Evolutionary conservation across 768 basidiomycete genomes (phyloP).

Genomic region (Tricholoma matsutake): DNA sequence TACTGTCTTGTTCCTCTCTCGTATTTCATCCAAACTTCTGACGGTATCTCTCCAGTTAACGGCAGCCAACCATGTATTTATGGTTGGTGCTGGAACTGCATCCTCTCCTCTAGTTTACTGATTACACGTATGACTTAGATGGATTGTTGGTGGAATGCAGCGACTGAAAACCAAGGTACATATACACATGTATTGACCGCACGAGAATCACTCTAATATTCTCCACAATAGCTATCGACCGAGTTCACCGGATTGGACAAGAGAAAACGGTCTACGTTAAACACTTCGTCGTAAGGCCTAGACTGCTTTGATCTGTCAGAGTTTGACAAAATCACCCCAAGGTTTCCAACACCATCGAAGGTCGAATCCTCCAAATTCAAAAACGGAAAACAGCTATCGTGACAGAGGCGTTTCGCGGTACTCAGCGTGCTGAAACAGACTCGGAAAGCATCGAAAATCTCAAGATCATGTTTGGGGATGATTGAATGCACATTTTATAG

Average conservation of each 20-base stretch:
- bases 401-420: slow-evolving; percentile 74
- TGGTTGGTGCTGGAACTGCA: slow-evolving; percentile 44
- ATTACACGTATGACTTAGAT: slow-evolving; percentile 45
- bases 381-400: slow-evolving; percentile 85
- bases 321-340: slow-evolving; percentile 20
- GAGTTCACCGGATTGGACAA: slow-evolving; percentile 84
- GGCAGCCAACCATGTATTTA: slow-evolving; percentile 80
- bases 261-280: slow-evolving; percentile 80
- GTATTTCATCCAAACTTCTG: background rate
- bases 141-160: slow-evolving; percentile 93
- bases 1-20: slow-evolving; percentile 29
- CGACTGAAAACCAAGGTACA: slow-evolving; percentile 74
- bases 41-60: slow-evolving; percentile 48
- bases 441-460: slow-evolving; percentile 79
- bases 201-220: background rate
- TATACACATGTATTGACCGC: background rate
- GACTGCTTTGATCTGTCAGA: background rate
- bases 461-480: slow-evolving; percentile 72
- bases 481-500: slow-evolving; percentile 10
- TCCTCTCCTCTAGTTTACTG: background rate
- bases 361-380: slow-evolving; percentile 78
- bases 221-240: slow-evolving; percentile 61
- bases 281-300: slow-evolving; percentile 70
- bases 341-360: slow-evolving; percentile 76
- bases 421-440: slow-evolving; percentile 42